phyloP scores from a whole-genome alignment of 176 grass and related monocot genomes.

The Ensete glaucum region DNA sequence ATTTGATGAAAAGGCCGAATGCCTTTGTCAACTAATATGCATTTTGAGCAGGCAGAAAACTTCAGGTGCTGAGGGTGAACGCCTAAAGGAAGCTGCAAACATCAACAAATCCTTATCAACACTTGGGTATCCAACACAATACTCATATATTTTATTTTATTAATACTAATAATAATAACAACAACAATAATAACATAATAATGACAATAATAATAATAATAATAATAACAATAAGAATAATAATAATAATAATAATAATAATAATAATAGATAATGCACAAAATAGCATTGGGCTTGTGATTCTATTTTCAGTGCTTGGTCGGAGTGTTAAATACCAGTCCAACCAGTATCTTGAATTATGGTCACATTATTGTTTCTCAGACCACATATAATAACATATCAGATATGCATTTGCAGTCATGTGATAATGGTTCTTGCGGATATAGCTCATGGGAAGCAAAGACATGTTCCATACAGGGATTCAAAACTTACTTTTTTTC shows the following conservation, averaged over 20 bases:
- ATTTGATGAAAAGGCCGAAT: slow-evolving; percentile 6
- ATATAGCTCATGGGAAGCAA: slow-evolving; percentile 83
- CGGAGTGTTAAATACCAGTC: no score
- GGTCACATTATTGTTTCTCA: not conserved
- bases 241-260: no score
- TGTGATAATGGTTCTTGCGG: slow-evolving; percentile 91
- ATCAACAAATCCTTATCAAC: slow-evolving; percentile 95
- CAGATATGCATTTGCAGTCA: slow-evolving; percentile 44
- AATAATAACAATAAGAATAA: no score
- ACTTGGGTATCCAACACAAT: slow-evolving; percentile 51
- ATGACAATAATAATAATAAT: no score
- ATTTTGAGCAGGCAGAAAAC: slow-evolving; percentile 66
- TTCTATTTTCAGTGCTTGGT: no score
- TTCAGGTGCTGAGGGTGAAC: slow-evolving; percentile 89
- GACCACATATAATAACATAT: not conserved
- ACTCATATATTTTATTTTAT: not conserved
- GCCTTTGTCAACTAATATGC: not conserved
- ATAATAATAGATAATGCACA: no score
- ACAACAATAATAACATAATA: no score
- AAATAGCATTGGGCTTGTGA: no score
- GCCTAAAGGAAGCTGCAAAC: slow-evolving; percentile 94
- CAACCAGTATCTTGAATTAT: slow-evolving; percentile 2
- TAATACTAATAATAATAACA: no score
- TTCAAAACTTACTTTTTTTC: slow-evolving; percentile 94
- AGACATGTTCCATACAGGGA: slow-evolving; percentile 93